phyloP scores from a whole-genome alignment of 306 rosid species.

The Astragalus membranaceus region DNA sequence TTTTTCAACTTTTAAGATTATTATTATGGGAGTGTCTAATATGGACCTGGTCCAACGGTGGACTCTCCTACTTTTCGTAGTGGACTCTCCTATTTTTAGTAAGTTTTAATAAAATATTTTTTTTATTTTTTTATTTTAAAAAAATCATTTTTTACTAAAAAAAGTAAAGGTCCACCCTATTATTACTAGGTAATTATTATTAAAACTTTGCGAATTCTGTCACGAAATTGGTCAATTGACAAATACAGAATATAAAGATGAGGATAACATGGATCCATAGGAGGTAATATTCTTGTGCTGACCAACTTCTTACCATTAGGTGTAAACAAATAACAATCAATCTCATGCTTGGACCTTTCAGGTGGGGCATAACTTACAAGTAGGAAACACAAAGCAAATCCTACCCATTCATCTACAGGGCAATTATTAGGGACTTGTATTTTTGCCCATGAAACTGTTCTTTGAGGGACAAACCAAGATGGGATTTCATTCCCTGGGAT shows the following conservation, averaged over 20 bases:
- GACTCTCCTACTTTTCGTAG: too few relatives aligned
- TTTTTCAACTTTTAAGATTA: too few relatives aligned
- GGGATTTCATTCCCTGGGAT: constrained; percentile 11
- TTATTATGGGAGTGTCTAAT: too few relatives aligned
- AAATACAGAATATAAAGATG: constrained; percentile 12
- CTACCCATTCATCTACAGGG: neutral
- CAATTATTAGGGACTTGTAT: neutral
- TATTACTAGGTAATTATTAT: too few relatives aligned
- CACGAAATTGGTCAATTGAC: neutral
- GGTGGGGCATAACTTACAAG: neutral
- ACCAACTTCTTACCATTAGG: neutral
- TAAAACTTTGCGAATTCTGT: neutral
- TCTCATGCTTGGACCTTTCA: neutral
- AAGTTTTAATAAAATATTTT: too few relatives aligned
- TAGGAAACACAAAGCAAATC: constrained; percentile 20
- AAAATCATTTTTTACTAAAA: too few relatives aligned
- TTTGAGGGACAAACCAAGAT: constrained; percentile 14
- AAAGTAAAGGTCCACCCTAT: too few relatives aligned
- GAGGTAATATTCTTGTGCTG: neutral
- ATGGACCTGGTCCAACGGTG: too few relatives aligned
- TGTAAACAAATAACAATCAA: neutral
- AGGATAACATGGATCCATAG: neutral
- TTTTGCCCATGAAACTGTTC: neutral
- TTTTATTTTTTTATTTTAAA: too few relatives aligned
- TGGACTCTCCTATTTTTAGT: too few relatives aligned